These are phyloP conservation scores for Suhomyces chickasaworum DNA, from an alignment of 1,139 yeast species.

Conservation along the genomic window DNA sequence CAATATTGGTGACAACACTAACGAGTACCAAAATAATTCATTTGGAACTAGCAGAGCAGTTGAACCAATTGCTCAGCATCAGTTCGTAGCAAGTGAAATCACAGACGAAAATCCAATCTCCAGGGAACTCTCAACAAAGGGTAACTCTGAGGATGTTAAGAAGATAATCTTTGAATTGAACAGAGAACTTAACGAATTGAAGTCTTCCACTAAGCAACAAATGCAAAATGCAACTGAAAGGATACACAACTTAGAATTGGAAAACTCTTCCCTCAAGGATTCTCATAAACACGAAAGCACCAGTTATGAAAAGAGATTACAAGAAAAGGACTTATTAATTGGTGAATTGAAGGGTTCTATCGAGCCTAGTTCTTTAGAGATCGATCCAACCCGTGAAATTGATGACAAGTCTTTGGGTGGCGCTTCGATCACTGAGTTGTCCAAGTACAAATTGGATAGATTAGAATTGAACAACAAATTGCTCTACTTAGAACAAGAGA, in stretches of 20 bases:
- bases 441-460: conserved; percentile 43
- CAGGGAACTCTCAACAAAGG: conserved; percentile 6
- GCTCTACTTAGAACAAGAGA: conserved; percentile 51
- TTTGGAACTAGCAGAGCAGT: background rate
- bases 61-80: background rate
- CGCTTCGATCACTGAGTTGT: conserved; percentile 36
- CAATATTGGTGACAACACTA: conserved; percentile 2
- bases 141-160: conserved; percentile 31
- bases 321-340: conserved; percentile 39
- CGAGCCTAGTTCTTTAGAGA: conserved; percentile 35
- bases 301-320: conserved; percentile 28
- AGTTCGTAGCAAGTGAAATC: background rate
- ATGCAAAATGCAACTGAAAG: conserved; percentile 57
- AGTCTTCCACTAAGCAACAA: conserved; percentile 48
- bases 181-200: conserved; percentile 48
- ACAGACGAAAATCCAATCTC: conserved; percentile 2
- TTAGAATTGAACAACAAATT: conserved; percentile 50
- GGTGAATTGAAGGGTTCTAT: conserved; percentile 38
- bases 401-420: conserved; percentile 14
- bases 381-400: conserved; percentile 18
- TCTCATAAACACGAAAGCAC: conserved; percentile 20
- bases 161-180: conserved; percentile 46
- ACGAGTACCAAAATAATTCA: conserved; percentile 1
- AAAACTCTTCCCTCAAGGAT: conserved; percentile 35
- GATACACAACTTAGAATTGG: conserved; percentile 49